Evolutionary conservation across 805 yeast species (phyloP), one percentile per base, ranked within the genome.

Genomic region (Sugiyamaella floridensis): DNA sequence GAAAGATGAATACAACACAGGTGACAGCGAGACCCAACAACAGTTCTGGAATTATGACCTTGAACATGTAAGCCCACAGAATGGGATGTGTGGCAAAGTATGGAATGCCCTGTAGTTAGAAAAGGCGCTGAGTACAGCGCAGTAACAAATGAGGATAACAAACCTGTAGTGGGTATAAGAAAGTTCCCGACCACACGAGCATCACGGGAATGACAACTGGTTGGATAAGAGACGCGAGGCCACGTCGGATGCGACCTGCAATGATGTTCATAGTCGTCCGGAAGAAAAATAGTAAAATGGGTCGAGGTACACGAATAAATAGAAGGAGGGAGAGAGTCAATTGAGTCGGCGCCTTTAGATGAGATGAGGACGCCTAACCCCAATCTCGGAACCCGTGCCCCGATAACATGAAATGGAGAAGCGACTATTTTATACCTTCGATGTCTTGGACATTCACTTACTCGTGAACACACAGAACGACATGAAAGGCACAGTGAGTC

Each of bases 61-160:
- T 61, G n/a, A 74, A 45, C 56, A 76, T 70, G 47, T 73, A 67
- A 9, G 76, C 73, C 82, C 82, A 76, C 49, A 77, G 60, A 15
- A 70, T 68, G 3, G 76, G 75, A 49, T 73, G 71, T 11, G 57
- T 54, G 14, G 64, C 20, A 50, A 74, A 77, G 60, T 77, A 78
- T 32, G 58, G 53, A 20, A 75, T 58, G 7, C 81, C 82, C 71
- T 60, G 53, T 26, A 3, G 12, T 32, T 11, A 14, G 37, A 32
- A 11, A 22, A 3, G 26, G 26, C 26, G 6, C 26, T 6, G 26
- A 3, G 3, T 22, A 22, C 26, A 22, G 26, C 26, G 37, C 37
- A 4, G 7, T 19, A 19, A 11, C n/a, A 28, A 14, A 18, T 48
- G 37, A 11, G 37, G 34, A 29, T 29, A 14, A 45, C 59, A n/a